phyloP scores from a whole-genome alignment of 1,284 basidiomycete species.

The Tilletia walkeri region DNA sequence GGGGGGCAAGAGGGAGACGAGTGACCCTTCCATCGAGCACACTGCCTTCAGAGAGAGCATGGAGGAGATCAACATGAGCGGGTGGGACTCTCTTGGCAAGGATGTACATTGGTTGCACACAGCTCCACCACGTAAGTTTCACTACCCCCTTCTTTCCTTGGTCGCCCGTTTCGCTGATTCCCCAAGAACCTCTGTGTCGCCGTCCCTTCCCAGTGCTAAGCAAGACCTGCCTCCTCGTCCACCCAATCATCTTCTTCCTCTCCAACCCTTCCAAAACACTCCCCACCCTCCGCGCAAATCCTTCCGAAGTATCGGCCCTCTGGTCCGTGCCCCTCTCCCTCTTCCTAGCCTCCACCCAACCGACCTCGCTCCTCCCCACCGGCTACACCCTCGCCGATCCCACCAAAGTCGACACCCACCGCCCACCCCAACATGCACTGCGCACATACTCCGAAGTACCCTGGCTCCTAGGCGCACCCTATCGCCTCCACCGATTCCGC shows the following conservation, averaged over 20 bases:
- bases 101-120: slow-evolving; percentile 28
- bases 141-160: background rate
- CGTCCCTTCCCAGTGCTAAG: slow-evolving; percentile 25
- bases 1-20: slow-evolving; percentile 33
- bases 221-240: slow-evolving; percentile 37
- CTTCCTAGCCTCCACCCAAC: slow-evolving; percentile 26
- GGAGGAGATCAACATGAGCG: slow-evolving; percentile 32
- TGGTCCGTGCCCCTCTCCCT: slow-evolving; percentile 28
- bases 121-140: slow-evolving; percentile 27
- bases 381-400: slow-evolving; percentile 24
- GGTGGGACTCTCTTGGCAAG: slow-evolving; percentile 4
- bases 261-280: slow-evolving; percentile 21
- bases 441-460: slow-evolving; percentile 39
- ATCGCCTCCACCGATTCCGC: slow-evolving; percentile 36
- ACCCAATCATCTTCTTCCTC: slow-evolving; percentile 35
- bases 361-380: background rate
- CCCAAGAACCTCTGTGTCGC: no score
- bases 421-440: slow-evolving; percentile 30
- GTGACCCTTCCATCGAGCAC: slow-evolving; percentile 25
- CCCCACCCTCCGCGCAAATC: slow-evolving; percentile 20
- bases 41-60: slow-evolving; percentile 36
- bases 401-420: slow-evolving; percentile 28
- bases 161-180: background rate
- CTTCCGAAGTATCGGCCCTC: slow-evolving; percentile 32
- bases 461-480: slow-evolving; percentile 26